These are phyloP conservation scores for Dissoconium aciculare DNA, from an alignment of 2,329 filamentous ascomycete genomes.

Conservation along the genomic window DNA sequence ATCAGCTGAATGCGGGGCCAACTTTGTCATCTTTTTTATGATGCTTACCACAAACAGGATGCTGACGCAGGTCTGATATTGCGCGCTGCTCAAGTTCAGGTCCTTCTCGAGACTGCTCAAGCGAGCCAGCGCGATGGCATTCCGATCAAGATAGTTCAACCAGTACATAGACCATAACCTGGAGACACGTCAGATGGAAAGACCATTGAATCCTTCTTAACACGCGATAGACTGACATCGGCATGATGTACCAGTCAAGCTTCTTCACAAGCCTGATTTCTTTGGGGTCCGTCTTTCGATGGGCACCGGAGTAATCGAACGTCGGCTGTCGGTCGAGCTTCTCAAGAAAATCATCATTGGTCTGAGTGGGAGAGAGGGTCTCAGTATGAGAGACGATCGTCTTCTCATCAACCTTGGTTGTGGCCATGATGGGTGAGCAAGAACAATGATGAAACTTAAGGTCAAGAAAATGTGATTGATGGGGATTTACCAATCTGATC, in stretches of 20 bases:
- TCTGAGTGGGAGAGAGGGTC: slow-evolving; percentile 7
- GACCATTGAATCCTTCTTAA: background rate
- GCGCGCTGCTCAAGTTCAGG: slow-evolving; percentile 26
- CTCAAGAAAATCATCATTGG: slow-evolving; percentile 5
- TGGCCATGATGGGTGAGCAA: slow-evolving; percentile 6
- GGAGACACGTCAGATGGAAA: slow-evolving; percentile 2
- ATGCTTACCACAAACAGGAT: slow-evolving; percentile 19
- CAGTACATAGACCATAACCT: slow-evolving; percentile 17
- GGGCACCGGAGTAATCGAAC: slow-evolving; percentile 20
- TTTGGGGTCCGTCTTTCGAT: slow-evolving; percentile 19
- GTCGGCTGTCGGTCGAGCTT: slow-evolving; percentile 3
- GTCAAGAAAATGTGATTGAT: slow-evolving; percentile 2
- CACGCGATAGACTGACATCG: slow-evolving; percentile 9
- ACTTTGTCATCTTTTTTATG: background rate
- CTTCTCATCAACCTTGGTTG: slow-evolving; percentile 8
- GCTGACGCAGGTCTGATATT: slow-evolving; percentile 28
- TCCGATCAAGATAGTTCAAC: slow-evolving; percentile 22
- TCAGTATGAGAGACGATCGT: slow-evolving; percentile 6
- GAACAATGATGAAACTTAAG: slow-evolving; percentile 1
- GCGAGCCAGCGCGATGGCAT: slow-evolving; percentile 35
- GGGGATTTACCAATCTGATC: background rate
- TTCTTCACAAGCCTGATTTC: slow-evolving; percentile 21
- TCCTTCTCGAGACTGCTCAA: slow-evolving; percentile 27
- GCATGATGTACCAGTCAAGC: slow-evolving; percentile 19
- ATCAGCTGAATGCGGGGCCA: background rate